These are phyloP conservation scores for Solanum chaucha DNA, from an alignment of 257 asterid species.

Conservation along the genomic window DNA sequence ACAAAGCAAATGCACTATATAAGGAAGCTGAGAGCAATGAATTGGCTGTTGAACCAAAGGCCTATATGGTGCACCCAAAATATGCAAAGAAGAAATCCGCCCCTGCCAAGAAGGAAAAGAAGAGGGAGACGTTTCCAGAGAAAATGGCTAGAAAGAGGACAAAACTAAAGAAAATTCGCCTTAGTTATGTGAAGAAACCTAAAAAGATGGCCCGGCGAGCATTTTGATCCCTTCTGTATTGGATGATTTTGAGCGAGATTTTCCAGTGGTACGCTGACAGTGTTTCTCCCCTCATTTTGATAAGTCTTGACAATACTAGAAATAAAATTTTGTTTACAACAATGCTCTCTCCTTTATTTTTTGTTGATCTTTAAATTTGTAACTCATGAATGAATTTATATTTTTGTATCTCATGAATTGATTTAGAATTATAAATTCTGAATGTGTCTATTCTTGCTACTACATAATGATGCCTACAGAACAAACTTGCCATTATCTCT, in stretches of 20 bases:
- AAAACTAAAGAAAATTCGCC: constrained; percentile 52
- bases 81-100: constrained; percentile 55
- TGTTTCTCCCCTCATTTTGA: not conserved
- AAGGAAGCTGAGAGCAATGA: constrained; percentile 77
- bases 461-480: not conserved
- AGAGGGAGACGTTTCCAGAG: constrained; percentile 82
- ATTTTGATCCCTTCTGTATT: constrained; percentile 18
- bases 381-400: not conserved
- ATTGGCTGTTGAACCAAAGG: constrained; percentile 48
- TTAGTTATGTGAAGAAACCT: constrained; percentile 91
- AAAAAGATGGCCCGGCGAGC: constrained; percentile 47
- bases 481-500: not conserved
- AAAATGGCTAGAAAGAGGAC: constrained; percentile 95
- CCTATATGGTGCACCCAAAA: constrained; percentile 65
- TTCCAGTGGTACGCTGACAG: not conserved
- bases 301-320: not conserved
- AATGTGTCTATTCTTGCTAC: not conserved
- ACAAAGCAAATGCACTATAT: constrained; percentile 65
- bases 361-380: not conserved
- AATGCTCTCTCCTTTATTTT: not conserved
- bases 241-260: not conserved
- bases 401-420: not conserved
- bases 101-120: constrained; percentile 69
- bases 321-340: not conserved
- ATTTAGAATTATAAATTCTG: not conserved